A percentile compares a stretch with the other conserved stretches of the same genome.
Conservation (phyloP, 73 alveolate species). For the Paramecium pentaurelia region DNA sequence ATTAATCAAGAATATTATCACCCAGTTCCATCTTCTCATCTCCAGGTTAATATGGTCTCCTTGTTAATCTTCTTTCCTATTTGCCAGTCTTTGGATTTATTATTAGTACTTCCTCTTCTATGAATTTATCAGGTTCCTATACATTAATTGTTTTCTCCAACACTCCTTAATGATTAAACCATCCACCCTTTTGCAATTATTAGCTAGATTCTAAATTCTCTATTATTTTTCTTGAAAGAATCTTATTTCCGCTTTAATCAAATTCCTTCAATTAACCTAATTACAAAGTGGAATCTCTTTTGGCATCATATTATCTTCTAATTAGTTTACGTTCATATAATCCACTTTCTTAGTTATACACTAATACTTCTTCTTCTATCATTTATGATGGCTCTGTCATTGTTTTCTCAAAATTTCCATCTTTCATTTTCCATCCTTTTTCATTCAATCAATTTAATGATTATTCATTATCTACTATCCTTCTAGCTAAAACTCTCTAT, state of each 20-base stretch:
- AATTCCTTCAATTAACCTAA: neutral
- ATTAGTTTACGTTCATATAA: neutral
- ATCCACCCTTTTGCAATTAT: neutral
- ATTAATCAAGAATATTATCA: neutral
- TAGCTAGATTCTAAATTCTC: neutral
- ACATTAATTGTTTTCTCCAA: neutral
- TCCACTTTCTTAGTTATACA: neutral
- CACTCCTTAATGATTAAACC: neutral
- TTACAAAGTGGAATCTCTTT: neutral
- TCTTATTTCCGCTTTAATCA: neutral
- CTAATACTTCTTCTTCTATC: neutral
- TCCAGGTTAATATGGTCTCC: constrained; percentile 7
- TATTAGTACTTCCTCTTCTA: neutral
- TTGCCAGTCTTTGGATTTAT: neutral
- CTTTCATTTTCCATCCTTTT: neutral
- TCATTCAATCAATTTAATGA: neutral
- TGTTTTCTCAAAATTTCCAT: neutral
- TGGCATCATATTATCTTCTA: neutral
- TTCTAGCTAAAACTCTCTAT: neutral
- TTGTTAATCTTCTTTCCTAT: neutral
- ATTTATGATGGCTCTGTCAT: neutral
- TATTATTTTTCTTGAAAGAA: neutral
- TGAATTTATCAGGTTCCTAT: neutral
- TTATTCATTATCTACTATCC: neutral
- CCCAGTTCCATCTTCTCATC: neutral